Evolutionary conservation across 208 protist genomes (phyloP).

Genomic region (Naegleria gruberi): DNA sequence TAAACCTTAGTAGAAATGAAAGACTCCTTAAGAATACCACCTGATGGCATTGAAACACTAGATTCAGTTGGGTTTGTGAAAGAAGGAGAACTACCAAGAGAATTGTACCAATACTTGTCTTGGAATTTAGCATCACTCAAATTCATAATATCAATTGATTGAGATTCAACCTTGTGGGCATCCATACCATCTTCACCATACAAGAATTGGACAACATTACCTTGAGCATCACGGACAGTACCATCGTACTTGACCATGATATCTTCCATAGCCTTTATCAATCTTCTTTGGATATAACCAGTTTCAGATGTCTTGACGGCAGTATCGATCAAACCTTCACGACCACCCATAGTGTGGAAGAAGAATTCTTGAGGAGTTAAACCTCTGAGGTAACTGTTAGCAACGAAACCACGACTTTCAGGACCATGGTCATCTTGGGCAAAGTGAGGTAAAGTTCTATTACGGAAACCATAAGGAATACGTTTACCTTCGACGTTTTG

Average conservation of each 20-base stretch:
- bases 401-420: conserved; percentile 93
- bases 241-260: conserved; percentile 94
- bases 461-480: conserved; percentile 93
- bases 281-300: conserved; percentile 82
- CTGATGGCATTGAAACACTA: not conserved
- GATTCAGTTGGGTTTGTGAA: not conserved
- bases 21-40: not conserved
- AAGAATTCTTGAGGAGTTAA: conserved; percentile 98
- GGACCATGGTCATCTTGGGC: conserved; percentile 94
- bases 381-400: conserved; percentile 94
- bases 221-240: conserved; percentile 90
- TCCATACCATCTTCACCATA: conserved; percentile 99
- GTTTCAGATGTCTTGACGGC: conserved; percentile 99
- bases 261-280: conserved; percentile 97
- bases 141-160: conserved; percentile 59
- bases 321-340: conserved; percentile 99
- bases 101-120: conserved; percentile 57
- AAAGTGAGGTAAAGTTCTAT: conserved; percentile 96
- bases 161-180: conserved; percentile 75
- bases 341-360: conserved; percentile 99
- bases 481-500: conserved; percentile 98
- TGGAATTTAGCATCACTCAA: conserved; percentile 58
- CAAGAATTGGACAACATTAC: conserved; percentile 89
- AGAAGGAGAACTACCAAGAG: not conserved
- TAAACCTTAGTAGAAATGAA: not conserved